These are phyloP conservation scores for Erucastrum elatum DNA, from an alignment of 345 rosid genomes.

Conservation along the genomic window DNA sequence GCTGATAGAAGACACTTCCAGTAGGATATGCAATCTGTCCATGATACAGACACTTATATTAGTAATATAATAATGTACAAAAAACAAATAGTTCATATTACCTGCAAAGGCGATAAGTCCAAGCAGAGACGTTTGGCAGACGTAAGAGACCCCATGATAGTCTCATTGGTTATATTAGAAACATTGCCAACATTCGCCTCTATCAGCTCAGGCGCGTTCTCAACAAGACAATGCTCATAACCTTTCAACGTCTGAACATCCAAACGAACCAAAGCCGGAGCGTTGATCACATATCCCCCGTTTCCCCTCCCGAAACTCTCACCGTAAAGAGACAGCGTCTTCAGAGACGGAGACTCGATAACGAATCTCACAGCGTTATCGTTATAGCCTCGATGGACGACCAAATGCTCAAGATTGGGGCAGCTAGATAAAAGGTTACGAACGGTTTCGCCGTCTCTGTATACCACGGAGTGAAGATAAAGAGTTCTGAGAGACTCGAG, in stretches of 20 bases:
- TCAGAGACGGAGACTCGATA: background rate
- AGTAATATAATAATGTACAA: too few relatives aligned
- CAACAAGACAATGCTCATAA: background rate
- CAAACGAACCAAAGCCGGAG: background rate
- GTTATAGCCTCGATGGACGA: background rate
- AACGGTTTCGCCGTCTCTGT: background rate
- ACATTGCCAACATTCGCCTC: background rate
- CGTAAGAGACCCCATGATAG: background rate
- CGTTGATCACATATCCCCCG: background rate
- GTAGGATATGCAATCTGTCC: background rate
- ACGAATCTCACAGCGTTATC: background rate
- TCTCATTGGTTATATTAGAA: background rate
- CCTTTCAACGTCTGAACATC: background rate
- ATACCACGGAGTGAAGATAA: background rate
- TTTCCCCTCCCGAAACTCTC: background rate
- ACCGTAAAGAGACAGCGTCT: background rate
- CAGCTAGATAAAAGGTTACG: background rate
- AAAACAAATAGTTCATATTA: background rate
- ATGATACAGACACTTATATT: background rate
- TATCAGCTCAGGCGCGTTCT: background rate
- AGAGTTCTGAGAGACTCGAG: background rate
- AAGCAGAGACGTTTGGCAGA: background rate
- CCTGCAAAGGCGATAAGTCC: background rate
- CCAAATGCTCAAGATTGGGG: background rate
- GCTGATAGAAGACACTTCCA: background rate